Conservation (phyloP, 805 yeast species). For the Candida ascalaphidarum region DNA sequence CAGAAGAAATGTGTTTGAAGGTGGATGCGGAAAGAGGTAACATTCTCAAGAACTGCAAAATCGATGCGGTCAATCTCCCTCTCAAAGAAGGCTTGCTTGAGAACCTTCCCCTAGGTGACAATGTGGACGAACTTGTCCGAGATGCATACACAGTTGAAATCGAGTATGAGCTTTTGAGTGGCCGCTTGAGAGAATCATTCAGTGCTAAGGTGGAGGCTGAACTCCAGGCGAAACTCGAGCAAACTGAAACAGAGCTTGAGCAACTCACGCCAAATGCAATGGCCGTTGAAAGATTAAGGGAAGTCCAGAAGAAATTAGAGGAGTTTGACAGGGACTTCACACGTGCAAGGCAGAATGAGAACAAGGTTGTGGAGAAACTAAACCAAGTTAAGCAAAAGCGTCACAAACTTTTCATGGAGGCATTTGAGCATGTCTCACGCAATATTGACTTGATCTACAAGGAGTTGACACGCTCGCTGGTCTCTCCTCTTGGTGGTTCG, state of each 20-base stretch:
- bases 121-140: slow-evolving; percentile 24
- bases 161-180: slow-evolving; percentile 43
- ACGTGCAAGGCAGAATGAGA: slow-evolving; percentile 52
- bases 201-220: slow-evolving; percentile 31
- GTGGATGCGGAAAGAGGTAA: slow-evolving; percentile 48
- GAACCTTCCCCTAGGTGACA: slow-evolving; percentile 51
- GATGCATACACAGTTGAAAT: slow-evolving; percentile 42
- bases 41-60: slow-evolving; percentile 62
- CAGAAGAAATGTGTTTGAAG: slow-evolving; percentile 48
- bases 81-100: slow-evolving; percentile 52
- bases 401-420: slow-evolving; percentile 54
- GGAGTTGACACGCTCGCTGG: slow-evolving; percentile 68
- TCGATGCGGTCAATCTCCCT: slow-evolving; percentile 62
- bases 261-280: slow-evolving; percentile 71
- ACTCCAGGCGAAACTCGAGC: slow-evolving; percentile 22
- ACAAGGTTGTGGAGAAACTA: slow-evolving; percentile 45
- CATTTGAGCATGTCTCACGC: slow-evolving; percentile 68
- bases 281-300: slow-evolving; percentile 68
- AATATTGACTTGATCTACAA: slow-evolving; percentile 73
- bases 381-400: slow-evolving; percentile 53
- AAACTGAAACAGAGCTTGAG: slow-evolving; percentile 30
- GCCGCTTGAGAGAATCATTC: slow-evolving; percentile 33
- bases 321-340: slow-evolving; percentile 60
- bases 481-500: slow-evolving; percentile 83
- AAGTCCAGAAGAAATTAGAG: slow-evolving; percentile 52